Conservation (phyloP, 1,284 basidiomycete species). For the Stygiomarasmius scandens region DNA sequence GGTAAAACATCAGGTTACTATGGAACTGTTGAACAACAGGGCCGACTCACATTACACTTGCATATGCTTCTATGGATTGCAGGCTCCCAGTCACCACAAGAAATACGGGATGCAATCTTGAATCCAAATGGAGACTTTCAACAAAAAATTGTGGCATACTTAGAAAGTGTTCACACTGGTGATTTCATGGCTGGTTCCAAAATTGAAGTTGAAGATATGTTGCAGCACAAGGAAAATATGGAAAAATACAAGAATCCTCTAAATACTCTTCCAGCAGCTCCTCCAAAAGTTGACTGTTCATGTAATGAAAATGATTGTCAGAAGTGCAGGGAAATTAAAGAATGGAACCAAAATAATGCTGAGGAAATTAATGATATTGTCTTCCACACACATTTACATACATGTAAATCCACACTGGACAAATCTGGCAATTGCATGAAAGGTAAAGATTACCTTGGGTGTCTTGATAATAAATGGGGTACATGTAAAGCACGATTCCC, state of each 20-base stretch:
- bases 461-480: slow-evolving; percentile 21
- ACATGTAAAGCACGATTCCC: slow-evolving; percentile 31
- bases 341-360: background rate
- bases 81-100: slow-evolving; percentile 25
- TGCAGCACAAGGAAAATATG: background rate
- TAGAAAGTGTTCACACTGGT: slow-evolving; percentile 17
- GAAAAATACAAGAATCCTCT: slow-evolving; percentile 6
- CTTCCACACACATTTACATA: slow-evolving; percentile 17
- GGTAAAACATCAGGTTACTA: slow-evolving; percentile 33
- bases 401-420: slow-evolving; percentile 7
- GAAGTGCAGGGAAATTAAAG: too few species aligned
- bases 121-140: slow-evolving; percentile 19
- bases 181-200: slow-evolving; percentile 13
- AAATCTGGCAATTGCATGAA: background rate
- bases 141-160: slow-evolving; percentile 14
- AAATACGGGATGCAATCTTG: slow-evolving; percentile 24
- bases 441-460: slow-evolving; percentile 1
- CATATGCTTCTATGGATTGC: slow-evolving; percentile 35
- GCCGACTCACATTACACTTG: slow-evolving; percentile 33
- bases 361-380: slow-evolving; percentile 19
- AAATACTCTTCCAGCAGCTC: slow-evolving; percentile 12
- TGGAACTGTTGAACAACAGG: slow-evolving; percentile 39
- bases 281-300: slow-evolving; percentile 6
- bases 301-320: too few species aligned
- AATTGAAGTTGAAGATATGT: background rate